Evolutionary conservation across 176 grass and related monocot genomes (phyloP).

Genomic region (Eleusine coracana): DNA sequence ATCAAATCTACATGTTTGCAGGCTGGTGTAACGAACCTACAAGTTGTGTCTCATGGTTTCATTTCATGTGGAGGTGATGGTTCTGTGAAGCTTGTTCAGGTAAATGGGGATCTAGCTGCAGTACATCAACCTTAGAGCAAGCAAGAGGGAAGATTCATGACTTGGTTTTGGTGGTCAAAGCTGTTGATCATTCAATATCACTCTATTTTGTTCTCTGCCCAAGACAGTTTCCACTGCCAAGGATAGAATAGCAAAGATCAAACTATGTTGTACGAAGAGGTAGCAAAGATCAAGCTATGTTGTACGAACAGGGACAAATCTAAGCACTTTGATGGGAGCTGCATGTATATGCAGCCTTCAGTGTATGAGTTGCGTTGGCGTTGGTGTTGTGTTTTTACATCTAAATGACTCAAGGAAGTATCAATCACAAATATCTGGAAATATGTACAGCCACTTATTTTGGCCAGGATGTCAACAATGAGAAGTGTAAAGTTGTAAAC

Average conservation of each 20-base stretch:
- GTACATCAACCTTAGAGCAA: constrained; percentile 36
- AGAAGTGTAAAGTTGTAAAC: constrained; percentile 37
- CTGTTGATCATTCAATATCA: constrained; percentile 26
- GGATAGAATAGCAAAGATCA: constrained; percentile 16
- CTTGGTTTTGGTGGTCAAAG: constrained; percentile 18
- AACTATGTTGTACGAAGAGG: neutral
- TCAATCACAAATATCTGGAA: neutral
- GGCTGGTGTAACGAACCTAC: constrained; percentile 89
- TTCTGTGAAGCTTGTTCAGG: constrained; percentile 77
- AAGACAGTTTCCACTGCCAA: constrained; percentile 12
- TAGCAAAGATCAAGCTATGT: constrained; percentile 18
- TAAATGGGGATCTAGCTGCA: constrained; percentile 57
- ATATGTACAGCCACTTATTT: constrained; percentile 22
- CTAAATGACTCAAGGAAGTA: neutral
- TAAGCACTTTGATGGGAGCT: constrained; percentile 14
- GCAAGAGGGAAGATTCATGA: constrained; percentile 23
- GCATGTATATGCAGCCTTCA: constrained; percentile 7
- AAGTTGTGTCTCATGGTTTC: constrained; percentile 79
- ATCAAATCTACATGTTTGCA: constrained; percentile 47
- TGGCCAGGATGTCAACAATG: constrained; percentile 14
- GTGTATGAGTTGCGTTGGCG: constrained; percentile 22
- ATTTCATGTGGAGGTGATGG: constrained; percentile 93
- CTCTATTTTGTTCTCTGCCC: neutral
- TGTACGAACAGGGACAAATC: constrained; percentile 9
- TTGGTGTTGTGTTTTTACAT: constrained; percentile 1